Base-by-base conservation (phyloP, 2,329 filamentous ascomycete species). In the Trichoderma sp. region DNA sequence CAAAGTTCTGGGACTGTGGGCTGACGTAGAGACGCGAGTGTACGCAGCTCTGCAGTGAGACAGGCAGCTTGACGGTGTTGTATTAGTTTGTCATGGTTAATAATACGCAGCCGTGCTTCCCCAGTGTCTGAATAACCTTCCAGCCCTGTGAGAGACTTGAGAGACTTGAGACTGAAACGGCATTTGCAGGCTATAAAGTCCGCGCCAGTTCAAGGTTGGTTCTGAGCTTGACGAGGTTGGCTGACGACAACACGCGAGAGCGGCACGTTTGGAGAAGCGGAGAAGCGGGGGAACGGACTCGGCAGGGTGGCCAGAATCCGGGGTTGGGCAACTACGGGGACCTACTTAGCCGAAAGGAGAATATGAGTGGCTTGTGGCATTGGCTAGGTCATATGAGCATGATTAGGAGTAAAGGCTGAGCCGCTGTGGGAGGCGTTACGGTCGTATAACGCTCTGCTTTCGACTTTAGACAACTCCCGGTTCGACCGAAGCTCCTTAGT, bases 41-140 rank as follows among this genome's bases (percentile, higher is more conserved):
- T 63, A 63, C 10, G 54, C 34, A 55, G 50, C 50, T n/a, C 26
- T 63, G n/a, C 10, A 45, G 41, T 63, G 34, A 50, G 21, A 6
- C 26, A 43, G 10, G 5, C 5, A 9, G 10, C 12, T 28, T 14
- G 21, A n/a, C 12, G 2, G 2, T 5, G 7, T 3, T n/a, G 39
- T 10, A 28, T 21, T 48, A 14, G 9, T 24, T 21, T 19, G 6
- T 15, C 24, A 15, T 12, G 21, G 17, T 10, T 5, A 14, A 39
- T 39, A 14, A 39, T 39, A 12, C 3, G 9, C 2, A 39, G 12
- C 10, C 34, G 34, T 39, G 5, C 7, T 14, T 5, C 10, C 5
- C 12, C 34, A 39, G 12, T 39, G 34, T 39, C 12, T 5, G 34
- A 39, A 39, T 39, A 39, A 14, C 34, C 34, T 39, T 39, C 34